Percentiles rank a stretch among this genome's conserved stretches.
Evolutionary conservation across 148 eudicot species (phyloP).

Genomic region (Nepenthes gracilis): DNA sequence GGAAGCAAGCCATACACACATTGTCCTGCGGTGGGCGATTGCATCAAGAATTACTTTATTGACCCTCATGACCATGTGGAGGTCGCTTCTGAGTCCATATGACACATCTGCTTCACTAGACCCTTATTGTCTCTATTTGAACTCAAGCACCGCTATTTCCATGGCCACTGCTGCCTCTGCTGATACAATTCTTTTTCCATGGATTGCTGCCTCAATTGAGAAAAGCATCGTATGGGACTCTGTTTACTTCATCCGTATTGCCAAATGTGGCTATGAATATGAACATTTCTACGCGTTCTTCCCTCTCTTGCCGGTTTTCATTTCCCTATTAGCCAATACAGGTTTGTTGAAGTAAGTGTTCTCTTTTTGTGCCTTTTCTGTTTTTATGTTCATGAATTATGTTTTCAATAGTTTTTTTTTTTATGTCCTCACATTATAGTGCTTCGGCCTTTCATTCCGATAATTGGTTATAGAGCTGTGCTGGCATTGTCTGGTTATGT

Average conservation of each 20-base stretch:
- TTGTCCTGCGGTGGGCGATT: slow-evolving; percentile 34
- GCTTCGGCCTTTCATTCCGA: slow-evolving; percentile 57
- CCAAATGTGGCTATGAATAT: slow-evolving; percentile 83
- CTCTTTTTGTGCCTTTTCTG: background rate
- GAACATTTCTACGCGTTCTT: slow-evolving; percentile 91
- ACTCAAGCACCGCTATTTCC: background rate
- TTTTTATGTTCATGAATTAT: background rate
- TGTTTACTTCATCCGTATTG: slow-evolving; percentile 65
- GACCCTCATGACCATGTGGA: slow-evolving; percentile 50
- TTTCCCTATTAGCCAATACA: slow-evolving; percentile 37
- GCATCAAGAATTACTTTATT: slow-evolving; percentile 47
- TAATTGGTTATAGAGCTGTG: slow-evolving; percentile 87
- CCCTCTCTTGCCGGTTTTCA: slow-evolving; percentile 60
- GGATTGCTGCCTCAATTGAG: slow-evolving; percentile 46
- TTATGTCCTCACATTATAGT: slow-evolving; percentile 21
- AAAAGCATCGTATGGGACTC: slow-evolving; percentile 86
- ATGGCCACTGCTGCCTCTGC: slow-evolving; percentile 1
- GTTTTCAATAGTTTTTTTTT: background rate
- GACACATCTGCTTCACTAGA: slow-evolving; percentile 90
- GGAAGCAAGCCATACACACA: background rate
- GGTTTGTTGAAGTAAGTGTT: slow-evolving; percentile 19
- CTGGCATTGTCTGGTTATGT: slow-evolving; percentile 82
- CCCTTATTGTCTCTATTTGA: slow-evolving; percentile 51
- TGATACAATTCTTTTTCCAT: slow-evolving; percentile 28
- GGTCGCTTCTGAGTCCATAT: slow-evolving; percentile 57